phyloP scores from a whole-genome alignment of 768 basidiomycete genomes.

The Boletus rubropictus region DNA sequence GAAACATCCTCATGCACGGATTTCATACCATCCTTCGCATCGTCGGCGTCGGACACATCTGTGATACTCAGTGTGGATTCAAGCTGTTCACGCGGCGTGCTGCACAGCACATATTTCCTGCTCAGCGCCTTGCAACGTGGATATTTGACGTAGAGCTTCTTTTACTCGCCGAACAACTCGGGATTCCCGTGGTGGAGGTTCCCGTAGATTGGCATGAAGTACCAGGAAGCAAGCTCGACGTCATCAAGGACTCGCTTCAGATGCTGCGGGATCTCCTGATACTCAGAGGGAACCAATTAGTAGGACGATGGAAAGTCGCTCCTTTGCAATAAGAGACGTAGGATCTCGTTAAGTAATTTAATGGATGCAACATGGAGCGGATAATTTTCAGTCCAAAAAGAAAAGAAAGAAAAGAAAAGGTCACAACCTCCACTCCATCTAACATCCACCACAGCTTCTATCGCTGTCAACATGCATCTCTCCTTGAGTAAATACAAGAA shows the following conservation, averaged over 20 bases:
- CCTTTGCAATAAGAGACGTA: slow-evolving; percentile 21
- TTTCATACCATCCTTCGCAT: slow-evolving; percentile 85
- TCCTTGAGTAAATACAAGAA: slow-evolving; percentile 27
- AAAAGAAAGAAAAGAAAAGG: neutral
- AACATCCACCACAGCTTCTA: slow-evolving; percentile 17
- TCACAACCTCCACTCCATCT: slow-evolving; percentile 9
- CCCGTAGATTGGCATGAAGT: slow-evolving; percentile 93
- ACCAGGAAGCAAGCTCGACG: slow-evolving; percentile 83
- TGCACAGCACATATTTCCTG: slow-evolving; percentile 78
- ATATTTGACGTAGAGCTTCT: slow-evolving; percentile 96
- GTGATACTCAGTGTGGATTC: slow-evolving; percentile 97
- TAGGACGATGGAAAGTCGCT: slow-evolving; percentile 66
- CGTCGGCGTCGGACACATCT: slow-evolving; percentile 84
- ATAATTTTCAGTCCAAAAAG: slow-evolving; percentile 10
- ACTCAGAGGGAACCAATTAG: slow-evolving; percentile 71
- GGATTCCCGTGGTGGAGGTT: slow-evolving; percentile 79
- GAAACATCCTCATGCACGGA: slow-evolving; percentile 92
- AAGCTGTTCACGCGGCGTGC: slow-evolving; percentile 86
- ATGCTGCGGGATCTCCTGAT: slow-evolving; percentile 88
- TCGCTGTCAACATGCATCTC: slow-evolving; percentile 18
- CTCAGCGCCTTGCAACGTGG: slow-evolving; percentile 85
- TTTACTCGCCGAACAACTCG: slow-evolving; percentile 71
- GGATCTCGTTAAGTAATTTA: slow-evolving; percentile 22
- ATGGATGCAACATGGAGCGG: slow-evolving; percentile 13
- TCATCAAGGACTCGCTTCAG: slow-evolving; percentile 77